A percentile compares a stretch with the other conserved stretches of the same genome.
Conservation (phyloP, 495 filamentous ascomycete species). For the Daldinia decipiens region DNA sequence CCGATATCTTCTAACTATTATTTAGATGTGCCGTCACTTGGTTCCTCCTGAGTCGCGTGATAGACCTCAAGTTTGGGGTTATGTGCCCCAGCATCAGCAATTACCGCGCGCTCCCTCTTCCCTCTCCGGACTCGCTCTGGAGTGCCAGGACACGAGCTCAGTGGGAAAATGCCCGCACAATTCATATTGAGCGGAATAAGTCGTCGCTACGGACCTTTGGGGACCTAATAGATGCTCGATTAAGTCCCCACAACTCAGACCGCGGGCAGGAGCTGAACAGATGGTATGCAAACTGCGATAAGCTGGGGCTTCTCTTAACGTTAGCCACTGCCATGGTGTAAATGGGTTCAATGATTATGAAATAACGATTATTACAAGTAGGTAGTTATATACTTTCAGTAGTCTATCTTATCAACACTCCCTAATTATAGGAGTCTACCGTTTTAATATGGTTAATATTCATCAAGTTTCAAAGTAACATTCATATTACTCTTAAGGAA, state of each 20-base stretch:
- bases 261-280: slow-evolving; percentile 30
- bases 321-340: slow-evolving; percentile 43
- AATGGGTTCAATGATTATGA: neutral
- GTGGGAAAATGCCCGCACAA: slow-evolving; percentile 28
- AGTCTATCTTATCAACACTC: neutral
- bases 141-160: slow-evolving; percentile 32
- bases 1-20: neutral
- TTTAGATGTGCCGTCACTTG: slow-evolving; percentile 34
- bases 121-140: slow-evolving; percentile 35
- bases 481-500: neutral
- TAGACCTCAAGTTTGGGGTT: slow-evolving; percentile 38
- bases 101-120: slow-evolving; percentile 39
- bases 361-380: neutral
- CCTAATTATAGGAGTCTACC: neutral
- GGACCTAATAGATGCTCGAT: slow-evolving; percentile 38
- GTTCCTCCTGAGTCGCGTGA: slow-evolving; percentile 42
- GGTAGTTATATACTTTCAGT: neutral
- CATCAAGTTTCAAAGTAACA: too few relatives aligned
- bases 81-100: slow-evolving; percentile 31
- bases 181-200: neutral
- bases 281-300: slow-evolving; percentile 44
- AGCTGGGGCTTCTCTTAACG: slow-evolving; percentile 34
- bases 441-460: neutral
- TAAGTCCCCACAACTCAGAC: slow-evolving; percentile 19
- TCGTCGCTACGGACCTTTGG: slow-evolving; percentile 31